Evolutionary conservation across 2,329 filamentous ascomycete species (phyloP).

Genomic region (Fragosphaeria purpurea): DNA sequence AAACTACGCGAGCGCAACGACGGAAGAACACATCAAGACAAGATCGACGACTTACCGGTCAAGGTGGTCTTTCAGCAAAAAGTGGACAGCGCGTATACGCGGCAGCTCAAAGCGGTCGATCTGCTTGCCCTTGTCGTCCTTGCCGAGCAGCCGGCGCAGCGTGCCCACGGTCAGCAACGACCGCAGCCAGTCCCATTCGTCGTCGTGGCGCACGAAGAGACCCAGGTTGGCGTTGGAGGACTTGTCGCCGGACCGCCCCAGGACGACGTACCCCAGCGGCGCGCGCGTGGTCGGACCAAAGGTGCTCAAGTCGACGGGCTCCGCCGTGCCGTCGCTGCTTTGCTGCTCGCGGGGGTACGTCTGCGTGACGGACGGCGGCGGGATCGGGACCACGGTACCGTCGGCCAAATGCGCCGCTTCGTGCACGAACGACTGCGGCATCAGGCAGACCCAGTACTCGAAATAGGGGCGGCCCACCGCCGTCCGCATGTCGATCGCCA

Average conservation of each 20-base stretch:
- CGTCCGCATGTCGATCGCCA: conserved; percentile 26
- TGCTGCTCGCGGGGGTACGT: not conserved
- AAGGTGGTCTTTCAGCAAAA: conserved; percentile 15
- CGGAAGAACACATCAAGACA: too few relatives aligned
- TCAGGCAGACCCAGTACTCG: conserved; percentile 20
- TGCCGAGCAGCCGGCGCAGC: conserved; percentile 26
- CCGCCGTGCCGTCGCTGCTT: not conserved
- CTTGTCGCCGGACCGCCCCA: conserved; percentile 30
- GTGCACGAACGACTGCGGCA: conserved; percentile 16
- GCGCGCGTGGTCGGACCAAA: conserved; percentile 7
- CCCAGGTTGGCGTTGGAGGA: conserved; percentile 33
- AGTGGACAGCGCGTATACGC: conserved; percentile 19
- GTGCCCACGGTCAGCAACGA: conserved; percentile 27
- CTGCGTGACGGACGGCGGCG: not conserved
- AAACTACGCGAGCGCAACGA: too few relatives aligned
- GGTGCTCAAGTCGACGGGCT: conserved; percentile 2
- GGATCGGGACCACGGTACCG: conserved; percentile 4
- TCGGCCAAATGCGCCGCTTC: conserved; percentile 13
- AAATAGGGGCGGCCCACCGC: conserved; percentile 26
- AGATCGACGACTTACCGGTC: conserved; percentile 16
- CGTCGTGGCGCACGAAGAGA: conserved; percentile 31
- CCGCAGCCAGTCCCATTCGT: conserved; percentile 36
- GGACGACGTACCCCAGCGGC: conserved; percentile 21
- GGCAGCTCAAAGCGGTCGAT: conserved; percentile 38
- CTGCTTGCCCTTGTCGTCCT: conserved; percentile 24